Conservation (phyloP, 495 filamentous ascomycete genomes). For the Sporormia fimetaria region DNA sequence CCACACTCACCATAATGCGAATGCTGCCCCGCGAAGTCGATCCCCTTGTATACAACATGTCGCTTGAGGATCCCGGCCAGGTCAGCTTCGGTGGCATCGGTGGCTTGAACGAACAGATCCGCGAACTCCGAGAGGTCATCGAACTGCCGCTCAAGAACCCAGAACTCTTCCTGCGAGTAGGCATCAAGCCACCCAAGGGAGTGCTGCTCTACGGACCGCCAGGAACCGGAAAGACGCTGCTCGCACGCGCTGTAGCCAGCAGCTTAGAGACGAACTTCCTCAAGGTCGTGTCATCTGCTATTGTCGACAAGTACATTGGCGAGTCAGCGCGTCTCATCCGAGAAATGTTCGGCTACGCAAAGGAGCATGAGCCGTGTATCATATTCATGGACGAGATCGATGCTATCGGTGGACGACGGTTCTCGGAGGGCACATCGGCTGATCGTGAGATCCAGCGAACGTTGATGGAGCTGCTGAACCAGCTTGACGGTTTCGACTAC, state of each 20-base stretch:
- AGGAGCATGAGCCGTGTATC: slow-evolving; percentile 98
- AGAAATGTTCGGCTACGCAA: slow-evolving; percentile 99
- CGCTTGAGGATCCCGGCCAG: slow-evolving; percentile 92
- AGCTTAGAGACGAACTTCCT: slow-evolving; percentile 97
- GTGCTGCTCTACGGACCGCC: slow-evolving; percentile 96
- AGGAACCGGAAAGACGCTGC: slow-evolving; percentile 91
- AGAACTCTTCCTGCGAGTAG: slow-evolving; percentile 90
- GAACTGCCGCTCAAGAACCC: slow-evolving; percentile 98
- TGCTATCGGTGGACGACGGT: slow-evolving; percentile 92
- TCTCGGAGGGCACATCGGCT: slow-evolving; percentile 96
- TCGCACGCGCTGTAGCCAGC: slow-evolving; percentile 92
- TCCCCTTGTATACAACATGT: slow-evolving; percentile 99
- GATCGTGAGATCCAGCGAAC: slow-evolving; percentile 99
- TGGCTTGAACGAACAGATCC: slow-evolving; percentile 96
- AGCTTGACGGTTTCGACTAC: slow-evolving; percentile 98
- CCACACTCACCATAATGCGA: slow-evolving; percentile 98
- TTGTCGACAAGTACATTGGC: slow-evolving; percentile 99
- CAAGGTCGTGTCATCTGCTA: slow-evolving; percentile 98
- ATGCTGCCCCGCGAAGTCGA: slow-evolving; percentile 99
- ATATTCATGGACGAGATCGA: slow-evolving; percentile 99
- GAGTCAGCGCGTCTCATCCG: slow-evolving; percentile 95
- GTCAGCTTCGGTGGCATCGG: slow-evolving; percentile 98
- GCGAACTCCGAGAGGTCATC: slow-evolving; percentile 95
- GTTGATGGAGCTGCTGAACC: slow-evolving; percentile 97
- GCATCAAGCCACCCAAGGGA: slow-evolving; percentile 98